phyloP scores from a whole-genome alignment of 129 eudicot genomes.

The Heracleum sosnowskyi region DNA sequence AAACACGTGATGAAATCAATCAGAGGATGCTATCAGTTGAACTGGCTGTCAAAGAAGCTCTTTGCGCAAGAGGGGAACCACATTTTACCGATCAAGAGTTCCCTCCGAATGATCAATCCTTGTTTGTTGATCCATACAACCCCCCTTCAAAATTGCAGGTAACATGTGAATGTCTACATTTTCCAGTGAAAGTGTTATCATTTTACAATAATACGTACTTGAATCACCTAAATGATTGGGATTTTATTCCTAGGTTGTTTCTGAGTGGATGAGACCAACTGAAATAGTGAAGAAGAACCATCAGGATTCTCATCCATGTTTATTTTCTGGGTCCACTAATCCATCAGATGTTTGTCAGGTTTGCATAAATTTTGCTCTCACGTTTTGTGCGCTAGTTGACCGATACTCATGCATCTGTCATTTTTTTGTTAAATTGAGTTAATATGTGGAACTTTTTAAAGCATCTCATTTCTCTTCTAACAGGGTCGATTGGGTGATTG shows the following conservation, averaged over 20 bases:
- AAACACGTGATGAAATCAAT: conserved; percentile 80
- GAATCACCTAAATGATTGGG: neutral
- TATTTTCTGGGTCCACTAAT: conserved; percentile 75
- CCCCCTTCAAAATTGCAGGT: conserved; percentile 89
- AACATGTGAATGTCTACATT: neutral
- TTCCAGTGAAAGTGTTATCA: neutral
- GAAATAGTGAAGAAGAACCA: conserved; percentile 71
- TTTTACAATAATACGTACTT: neutral
- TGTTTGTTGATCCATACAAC: conserved; percentile 71
- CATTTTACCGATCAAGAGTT: conserved; percentile 94
- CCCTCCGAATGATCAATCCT: conserved; percentile 84
- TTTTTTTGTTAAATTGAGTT: neutral
- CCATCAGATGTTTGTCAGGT: conserved; percentile 99
- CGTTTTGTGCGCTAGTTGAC: neutral
- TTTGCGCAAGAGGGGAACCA: conserved; percentile 80
- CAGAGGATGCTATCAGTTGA: conserved; percentile 94
- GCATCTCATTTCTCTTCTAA: conserved; percentile 9
- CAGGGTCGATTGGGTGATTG: conserved; percentile 99
- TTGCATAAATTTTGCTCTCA: neutral
- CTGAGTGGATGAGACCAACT: conserved; percentile 84
- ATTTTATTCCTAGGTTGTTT: conserved; percentile 50
- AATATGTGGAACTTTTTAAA: neutral
- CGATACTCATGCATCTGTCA: neutral
- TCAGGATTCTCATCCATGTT: conserved; percentile 60
- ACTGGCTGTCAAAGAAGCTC: conserved; percentile 87